A percentile compares a stretch with the other conserved stretches of the same genome.
These are phyloP conservation scores for Rhytidiadelphus loreus DNA, from an alignment of 225 moss, liverwort and hornwort species.

Conservation along the genomic window DNA sequence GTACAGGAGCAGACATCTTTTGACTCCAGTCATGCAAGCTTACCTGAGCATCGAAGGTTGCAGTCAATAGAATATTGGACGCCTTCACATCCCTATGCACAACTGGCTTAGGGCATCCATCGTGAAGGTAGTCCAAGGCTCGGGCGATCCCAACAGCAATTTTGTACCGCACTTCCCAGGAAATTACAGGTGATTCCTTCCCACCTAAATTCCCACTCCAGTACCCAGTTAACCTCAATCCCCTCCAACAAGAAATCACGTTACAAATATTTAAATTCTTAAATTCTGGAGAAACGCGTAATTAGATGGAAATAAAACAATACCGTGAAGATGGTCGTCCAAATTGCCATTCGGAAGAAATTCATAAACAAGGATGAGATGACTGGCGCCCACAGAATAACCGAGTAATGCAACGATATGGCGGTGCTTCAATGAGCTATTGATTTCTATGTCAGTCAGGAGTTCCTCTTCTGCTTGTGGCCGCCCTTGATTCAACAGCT, in stretches of 20 bases:
- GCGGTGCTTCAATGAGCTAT: conserved; percentile 45
- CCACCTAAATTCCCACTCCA: conserved; percentile 17
- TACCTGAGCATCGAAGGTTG: conserved; percentile 49
- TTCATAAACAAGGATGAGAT: conserved; percentile 51
- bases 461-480: conserved; percentile 55
- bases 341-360: conserved; percentile 41
- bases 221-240: not conserved
- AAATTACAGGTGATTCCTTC: conserved; percentile 34
- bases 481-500: conserved; percentile 42
- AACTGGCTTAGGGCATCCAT: conserved; percentile 47
- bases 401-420: conserved; percentile 46
- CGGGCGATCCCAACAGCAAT: conserved; percentile 42
- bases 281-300: not conserved
- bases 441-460: conserved; percentile 50
- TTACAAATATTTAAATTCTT: not conserved
- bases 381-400: conserved; percentile 32
- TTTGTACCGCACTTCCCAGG: conserved; percentile 36
- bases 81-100: conserved; percentile 61
- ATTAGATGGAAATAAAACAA: not conserved
- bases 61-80: conserved; percentile 44
- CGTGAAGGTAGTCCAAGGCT: conserved; percentile 54
- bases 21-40: not conserved
- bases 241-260: not conserved
- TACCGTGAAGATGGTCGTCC: conserved; percentile 59
- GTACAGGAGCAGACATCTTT: not conserved